phyloP scores from a whole-genome alignment of 2,329 filamentous ascomycete species.

The Colletotrichum limetticola region DNA sequence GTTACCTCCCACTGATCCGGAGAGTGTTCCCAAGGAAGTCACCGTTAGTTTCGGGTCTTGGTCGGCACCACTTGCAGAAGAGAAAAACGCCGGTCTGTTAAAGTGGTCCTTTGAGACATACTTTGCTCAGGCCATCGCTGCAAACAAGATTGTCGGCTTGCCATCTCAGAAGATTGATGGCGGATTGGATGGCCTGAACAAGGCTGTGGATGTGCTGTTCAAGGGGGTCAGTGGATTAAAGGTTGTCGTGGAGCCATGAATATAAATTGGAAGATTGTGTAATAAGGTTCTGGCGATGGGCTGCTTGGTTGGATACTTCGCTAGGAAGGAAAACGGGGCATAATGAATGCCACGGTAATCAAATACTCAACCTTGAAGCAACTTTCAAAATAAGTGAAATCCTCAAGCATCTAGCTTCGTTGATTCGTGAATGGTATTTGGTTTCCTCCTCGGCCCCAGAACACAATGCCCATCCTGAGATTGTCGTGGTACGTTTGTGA shows the following conservation, averaged over 20 bases:
- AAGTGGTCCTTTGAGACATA: conserved; percentile 18
- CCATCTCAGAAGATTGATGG: conserved; percentile 2
- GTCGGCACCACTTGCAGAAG: neutral
- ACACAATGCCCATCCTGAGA: neutral
- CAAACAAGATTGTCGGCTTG: neutral
- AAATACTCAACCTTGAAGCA: neutral
- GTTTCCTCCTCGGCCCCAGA: neutral
- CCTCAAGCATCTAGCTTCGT: neutral
- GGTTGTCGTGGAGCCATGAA: conserved; percentile 14
- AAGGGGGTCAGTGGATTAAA: conserved; percentile 21
- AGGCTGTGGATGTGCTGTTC: conserved; percentile 14
- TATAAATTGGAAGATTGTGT: neutral
- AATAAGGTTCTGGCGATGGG: too few species aligned
- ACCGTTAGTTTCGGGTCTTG: neutral
- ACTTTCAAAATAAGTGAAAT: neutral
- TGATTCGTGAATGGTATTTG: neutral
- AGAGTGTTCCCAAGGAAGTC: conserved; percentile 8
- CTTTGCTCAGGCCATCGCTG: conserved; percentile 5
- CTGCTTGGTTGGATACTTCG: too few species aligned
- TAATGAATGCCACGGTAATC: neutral
- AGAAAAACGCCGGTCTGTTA: conserved; percentile 10
- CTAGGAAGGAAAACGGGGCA: neutral
- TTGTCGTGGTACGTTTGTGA: neutral
- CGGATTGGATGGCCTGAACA: conserved; percentile 5
- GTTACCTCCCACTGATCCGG: neutral